Conservation (phyloP, 2,329 filamentous ascomycete species). For the Botrytis elliptica region DNA sequence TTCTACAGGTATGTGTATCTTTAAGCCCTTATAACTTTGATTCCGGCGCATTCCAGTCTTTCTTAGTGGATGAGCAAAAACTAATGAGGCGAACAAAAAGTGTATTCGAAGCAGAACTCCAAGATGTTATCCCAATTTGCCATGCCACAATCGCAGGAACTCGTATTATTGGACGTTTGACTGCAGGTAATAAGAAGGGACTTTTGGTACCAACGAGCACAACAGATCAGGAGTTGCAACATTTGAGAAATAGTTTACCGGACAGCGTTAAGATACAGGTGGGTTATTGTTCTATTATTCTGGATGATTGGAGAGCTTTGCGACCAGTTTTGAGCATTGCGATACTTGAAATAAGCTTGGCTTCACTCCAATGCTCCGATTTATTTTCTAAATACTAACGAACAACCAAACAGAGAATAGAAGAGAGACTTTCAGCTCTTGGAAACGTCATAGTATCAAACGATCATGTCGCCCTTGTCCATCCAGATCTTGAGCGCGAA, state of each 20-base stretch:
- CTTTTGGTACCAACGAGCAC: slow-evolving; percentile 94
- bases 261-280: slow-evolving; percentile 80
- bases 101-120: slow-evolving; percentile 95
- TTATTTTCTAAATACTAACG: not conserved
- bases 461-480: slow-evolving; percentile 94
- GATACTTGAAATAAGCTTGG: not conserved
- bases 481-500: slow-evolving; percentile 95
- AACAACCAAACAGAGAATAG: slow-evolving; percentile 67
- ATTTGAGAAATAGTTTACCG: slow-evolving; percentile 91
- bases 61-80: not conserved
- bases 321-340: not conserved
- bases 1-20: slow-evolving; percentile 75
- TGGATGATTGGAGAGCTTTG: not conserved
- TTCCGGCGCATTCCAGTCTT: not conserved
- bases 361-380: not conserved
- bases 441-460: slow-evolving; percentile 97
- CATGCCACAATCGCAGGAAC: slow-evolving; percentile 96
- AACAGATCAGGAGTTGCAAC: slow-evolving; percentile 96
- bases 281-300: slow-evolving; percentile 12
- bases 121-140: slow-evolving; percentile 96
- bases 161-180: slow-evolving; percentile 91
- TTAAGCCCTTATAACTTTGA: not conserved
- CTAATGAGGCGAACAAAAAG: slow-evolving; percentile 45
- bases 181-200: slow-evolving; percentile 93
- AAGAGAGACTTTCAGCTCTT: slow-evolving; percentile 91